Conservation (phyloP, 2,329 filamentous ascomycete genomes). For the Tolypocladium nubicola region DNA sequence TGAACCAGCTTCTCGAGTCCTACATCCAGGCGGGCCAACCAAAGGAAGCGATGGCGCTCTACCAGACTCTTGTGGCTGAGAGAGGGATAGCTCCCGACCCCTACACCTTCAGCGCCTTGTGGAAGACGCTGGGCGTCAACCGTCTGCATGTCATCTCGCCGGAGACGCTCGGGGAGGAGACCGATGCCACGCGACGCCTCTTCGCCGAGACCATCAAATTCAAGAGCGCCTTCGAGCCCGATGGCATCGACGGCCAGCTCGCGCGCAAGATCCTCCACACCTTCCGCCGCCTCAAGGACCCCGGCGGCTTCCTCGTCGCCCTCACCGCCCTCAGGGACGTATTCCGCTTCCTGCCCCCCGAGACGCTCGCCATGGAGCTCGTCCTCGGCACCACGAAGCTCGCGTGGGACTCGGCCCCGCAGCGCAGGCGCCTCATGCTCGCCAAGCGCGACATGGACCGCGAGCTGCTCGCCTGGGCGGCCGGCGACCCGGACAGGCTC, state of each 20-base stretch:
- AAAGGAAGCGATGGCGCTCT: conserved; percentile 43
- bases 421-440: conserved; percentile 28
- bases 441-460: conserved; percentile 32
- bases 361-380: conserved; percentile 36
- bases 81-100: conserved; percentile 48
- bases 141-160: conserved; percentile 26
- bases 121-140: conserved; percentile 47
- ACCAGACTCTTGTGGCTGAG: conserved; percentile 38
- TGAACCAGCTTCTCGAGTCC: conserved; percentile 67
- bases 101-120: conserved; percentile 59
- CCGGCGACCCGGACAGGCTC: conserved; percentile 22
- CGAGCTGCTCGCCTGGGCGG: conserved; percentile 18
- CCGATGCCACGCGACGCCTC: conserved; percentile 25
- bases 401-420: conserved; percentile 27
- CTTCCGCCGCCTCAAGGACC: conserved; percentile 35
- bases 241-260: conserved; percentile 33
- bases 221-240: conserved; percentile 30
- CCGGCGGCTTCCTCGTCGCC: conserved; percentile 33
- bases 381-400: conserved; percentile 33
- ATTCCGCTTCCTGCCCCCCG: conserved; percentile 33
- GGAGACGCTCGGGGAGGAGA: conserved; percentile 18
- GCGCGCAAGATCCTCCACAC: conserved; percentile 39
- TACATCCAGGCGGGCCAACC: conserved; percentile 50
- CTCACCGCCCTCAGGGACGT: conserved; percentile 30
- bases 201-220: conserved; percentile 41